Conservation (phyloP, 306 rosid species). For the Malus orientalis region DNA sequence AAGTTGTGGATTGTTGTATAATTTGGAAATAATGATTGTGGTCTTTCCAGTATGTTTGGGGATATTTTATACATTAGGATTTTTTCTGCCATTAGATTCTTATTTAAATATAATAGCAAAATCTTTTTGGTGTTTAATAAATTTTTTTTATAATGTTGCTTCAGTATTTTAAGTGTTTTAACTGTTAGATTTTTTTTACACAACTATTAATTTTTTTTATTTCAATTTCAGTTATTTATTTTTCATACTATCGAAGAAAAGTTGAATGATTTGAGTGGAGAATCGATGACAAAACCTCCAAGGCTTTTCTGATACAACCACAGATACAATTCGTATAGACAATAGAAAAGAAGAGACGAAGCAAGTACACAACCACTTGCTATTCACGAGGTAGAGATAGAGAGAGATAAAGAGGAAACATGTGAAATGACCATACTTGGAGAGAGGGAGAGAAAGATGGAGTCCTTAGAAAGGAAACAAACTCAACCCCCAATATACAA, state of each 20-base stretch:
- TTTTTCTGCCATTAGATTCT: too few species aligned
- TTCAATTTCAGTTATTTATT: too few species aligned
- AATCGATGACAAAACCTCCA: conserved; percentile 18
- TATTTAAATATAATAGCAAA: too few species aligned
- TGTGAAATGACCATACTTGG: conserved; percentile 13
- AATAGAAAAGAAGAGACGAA: conserved; percentile 42
- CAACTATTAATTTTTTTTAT: background rate
- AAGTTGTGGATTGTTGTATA: background rate
- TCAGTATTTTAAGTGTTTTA: too few species aligned
- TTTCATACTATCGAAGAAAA: background rate
- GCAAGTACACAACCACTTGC: conserved; percentile 21
- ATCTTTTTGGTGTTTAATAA: too few species aligned
- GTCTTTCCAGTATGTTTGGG: too few species aligned
- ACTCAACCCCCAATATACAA: conserved; percentile 15
- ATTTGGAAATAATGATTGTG: background rate
- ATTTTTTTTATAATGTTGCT: too few species aligned
- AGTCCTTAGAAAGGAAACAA: conserved; percentile 24
- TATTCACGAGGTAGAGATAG: conserved; percentile 35
- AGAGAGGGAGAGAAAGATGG: conserved; percentile 21
- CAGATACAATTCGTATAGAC: conserved; percentile 34
- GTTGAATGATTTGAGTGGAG: background rate
- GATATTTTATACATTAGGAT: too few species aligned
- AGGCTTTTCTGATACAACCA: conserved; percentile 25
- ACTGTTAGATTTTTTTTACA: too few species aligned
- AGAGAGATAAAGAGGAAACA: conserved; percentile 7